Base-by-base conservation (phyloP, 2,329 filamentous ascomycete genomes). In the Calonectria hongkongensis region DNA sequence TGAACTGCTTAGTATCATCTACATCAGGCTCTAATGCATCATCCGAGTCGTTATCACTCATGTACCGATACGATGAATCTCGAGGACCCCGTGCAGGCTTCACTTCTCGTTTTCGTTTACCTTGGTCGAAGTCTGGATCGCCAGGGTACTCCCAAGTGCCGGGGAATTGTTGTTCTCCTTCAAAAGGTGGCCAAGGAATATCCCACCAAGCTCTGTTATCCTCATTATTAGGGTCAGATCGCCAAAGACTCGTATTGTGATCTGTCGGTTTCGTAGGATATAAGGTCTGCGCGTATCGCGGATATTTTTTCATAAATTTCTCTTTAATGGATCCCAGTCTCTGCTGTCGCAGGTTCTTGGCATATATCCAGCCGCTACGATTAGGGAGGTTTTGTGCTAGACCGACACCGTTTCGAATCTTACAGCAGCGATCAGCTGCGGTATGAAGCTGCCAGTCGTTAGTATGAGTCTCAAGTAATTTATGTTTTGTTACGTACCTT, bases 171-270 rank as follows among this genome's bases (percentile, higher is more conserved):
- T 77, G 66, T 0, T 21, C 16, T 0, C 77, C 80, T 9, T 74
- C 69, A 27, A 74, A 81, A 0, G 81, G 78, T 4, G 80, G 80
- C 81, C 81, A 82, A 3, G 81, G 81, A 0, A 81, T 76, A 27
- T 70, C 64, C 76, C 78, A 81, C 63, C 70, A 78, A 1, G 13
- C 72, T 0, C 65, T 51, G 64, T 84, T 84, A 4, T 72, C 73
- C 9, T 78, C 68, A 50, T 83, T 79, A 36, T 84, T 84, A 0
- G 83, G 83, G 30, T 84, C 82, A 4, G 79, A 80, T 10, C 73
- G 68, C 81, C 79, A 84, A 43, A 76, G 47, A 0, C 76, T 74
- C 2, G 70, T 66, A 50, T 75, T 74, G 25, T 68, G n/a, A 50
- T 79, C 73, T 36, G 60, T 28, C 2, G 45, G 3, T 4, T 75